A percentile compares a stretch with the other conserved stretches of the same genome.
Evolutionary conservation across 1,139 yeast genomes (phyloP).

Genomic region (Insectozyma bohioensis): DNA sequence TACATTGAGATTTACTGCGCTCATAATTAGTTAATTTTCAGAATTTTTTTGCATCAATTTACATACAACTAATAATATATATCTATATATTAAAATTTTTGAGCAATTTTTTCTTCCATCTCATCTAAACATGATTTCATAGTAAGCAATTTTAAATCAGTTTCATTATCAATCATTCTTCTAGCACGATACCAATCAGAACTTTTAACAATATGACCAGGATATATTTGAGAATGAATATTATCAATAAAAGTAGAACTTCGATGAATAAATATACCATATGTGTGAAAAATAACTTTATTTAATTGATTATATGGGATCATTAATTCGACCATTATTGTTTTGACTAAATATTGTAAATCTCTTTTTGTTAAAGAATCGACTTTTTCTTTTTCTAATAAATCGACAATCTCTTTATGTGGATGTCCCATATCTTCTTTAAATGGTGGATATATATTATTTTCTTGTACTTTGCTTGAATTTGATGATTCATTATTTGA

Average conservation of each 20-base stretch:
- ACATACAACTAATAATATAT: too few relatives aligned
- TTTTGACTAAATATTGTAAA: slow-evolving; percentile 2
- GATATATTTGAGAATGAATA: neutral
- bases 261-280: neutral
- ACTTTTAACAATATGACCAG: slow-evolving; percentile 1
- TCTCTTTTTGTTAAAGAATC: slow-evolving; percentile 2
- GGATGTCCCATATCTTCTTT: too few relatives aligned
- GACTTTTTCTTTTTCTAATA: neutral
- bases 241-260: neutral
- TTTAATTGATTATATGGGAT: slow-evolving; percentile 2
- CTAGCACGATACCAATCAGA: slow-evolving; percentile 7
- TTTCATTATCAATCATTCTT: neutral
- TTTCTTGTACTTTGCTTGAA: too few relatives aligned
- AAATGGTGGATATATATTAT: too few relatives aligned
- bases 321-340: slow-evolving; percentile 3
- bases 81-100: too few relatives aligned
- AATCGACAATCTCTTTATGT: too few relatives aligned
- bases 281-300: slow-evolving; percentile 1
- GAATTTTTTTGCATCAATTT: too few relatives aligned
- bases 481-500: too few relatives aligned
- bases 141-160: slow-evolving; percentile 1
- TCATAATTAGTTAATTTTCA: too few relatives aligned
- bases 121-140: slow-evolving; percentile 3
- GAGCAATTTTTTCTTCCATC: slow-evolving; percentile 3
- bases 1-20: too few relatives aligned